Evolutionary conservation across 2,329 filamentous ascomycete genomes (phyloP).

Genomic region (Orbilia oligospora): DNA sequence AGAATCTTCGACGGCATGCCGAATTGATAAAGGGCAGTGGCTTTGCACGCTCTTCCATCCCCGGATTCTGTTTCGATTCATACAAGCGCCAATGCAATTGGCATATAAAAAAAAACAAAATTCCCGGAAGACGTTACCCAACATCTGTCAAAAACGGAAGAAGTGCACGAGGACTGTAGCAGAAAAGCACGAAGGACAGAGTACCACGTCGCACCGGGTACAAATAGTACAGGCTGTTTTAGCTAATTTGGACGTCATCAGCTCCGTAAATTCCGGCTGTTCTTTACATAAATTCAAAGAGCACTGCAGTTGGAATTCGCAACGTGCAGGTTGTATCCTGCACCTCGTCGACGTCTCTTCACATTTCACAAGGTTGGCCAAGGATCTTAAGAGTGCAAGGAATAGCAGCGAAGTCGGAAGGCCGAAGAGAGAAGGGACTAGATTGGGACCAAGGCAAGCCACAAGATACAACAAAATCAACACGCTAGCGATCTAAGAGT

Average conservation of each 20-base stretch:
- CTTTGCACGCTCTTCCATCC: conserved; percentile 13
- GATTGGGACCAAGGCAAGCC: conserved; percentile 2
- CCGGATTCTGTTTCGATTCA: conserved; percentile 14
- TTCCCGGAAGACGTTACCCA: conserved; percentile 15
- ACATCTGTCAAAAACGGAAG: conserved; percentile 25
- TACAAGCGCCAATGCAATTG: conserved; percentile 6
- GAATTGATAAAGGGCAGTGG: conserved; percentile 15
- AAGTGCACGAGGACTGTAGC: conserved; percentile 21
- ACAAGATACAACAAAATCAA: conserved; percentile 34
- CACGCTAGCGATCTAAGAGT: conserved; percentile 10
- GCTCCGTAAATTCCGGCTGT: conserved; percentile 34
- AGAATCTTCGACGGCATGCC: conserved; percentile 28
- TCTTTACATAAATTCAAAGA: conserved; percentile 28
- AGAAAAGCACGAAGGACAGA: conserved; percentile 22
- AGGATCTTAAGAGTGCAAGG: conserved; percentile 26
- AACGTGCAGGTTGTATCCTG: conserved; percentile 42
- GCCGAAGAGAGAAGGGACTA: conserved; percentile 25
- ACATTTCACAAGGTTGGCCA: conserved; percentile 37
- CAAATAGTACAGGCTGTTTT: conserved; percentile 14
- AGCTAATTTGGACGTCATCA: conserved; percentile 43
- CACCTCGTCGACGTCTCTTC: conserved; percentile 42
- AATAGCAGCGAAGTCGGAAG: conserved; percentile 19
- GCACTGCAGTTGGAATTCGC: conserved; percentile 10
- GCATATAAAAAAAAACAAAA: neutral
- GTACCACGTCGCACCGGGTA: conserved; percentile 27